Evolutionary conservation across 768 basidiomycete species (phyloP).

Genomic region (Suillus clintonianus): DNA sequence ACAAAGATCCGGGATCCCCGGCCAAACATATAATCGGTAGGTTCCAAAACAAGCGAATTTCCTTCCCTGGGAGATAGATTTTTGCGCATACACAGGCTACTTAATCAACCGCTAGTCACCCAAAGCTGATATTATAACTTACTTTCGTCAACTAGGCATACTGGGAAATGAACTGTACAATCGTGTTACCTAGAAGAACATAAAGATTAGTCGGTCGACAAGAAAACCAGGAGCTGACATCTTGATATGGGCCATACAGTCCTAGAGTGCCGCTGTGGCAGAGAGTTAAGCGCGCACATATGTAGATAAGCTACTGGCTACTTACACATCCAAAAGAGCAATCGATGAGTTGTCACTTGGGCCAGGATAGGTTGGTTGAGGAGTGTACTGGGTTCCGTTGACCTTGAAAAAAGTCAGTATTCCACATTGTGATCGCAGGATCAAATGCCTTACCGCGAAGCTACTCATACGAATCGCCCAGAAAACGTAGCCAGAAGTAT

Average conservation of each 20-base stretch:
- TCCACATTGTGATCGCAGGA: background rate
- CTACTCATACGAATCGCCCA: slow-evolving; percentile 68
- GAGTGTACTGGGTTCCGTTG: slow-evolving; percentile 52
- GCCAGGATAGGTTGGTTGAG: slow-evolving; percentile 65
- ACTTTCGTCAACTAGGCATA: slow-evolving; percentile 68
- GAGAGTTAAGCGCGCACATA: slow-evolving; percentile 3
- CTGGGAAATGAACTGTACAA: slow-evolving; percentile 61
- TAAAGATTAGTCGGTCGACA: slow-evolving; percentile 1
- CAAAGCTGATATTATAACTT: slow-evolving; percentile 48
- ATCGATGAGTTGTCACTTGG: slow-evolving; percentile 56
- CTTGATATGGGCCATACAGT: slow-evolving; percentile 76
- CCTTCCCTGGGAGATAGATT: slow-evolving; percentile 19
- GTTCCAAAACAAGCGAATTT: slow-evolving; percentile 58
- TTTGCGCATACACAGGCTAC: background rate
- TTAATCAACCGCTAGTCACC: slow-evolving; percentile 41
- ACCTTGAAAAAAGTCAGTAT: slow-evolving; percentile 41
- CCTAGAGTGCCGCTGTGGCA: slow-evolving; percentile 62
- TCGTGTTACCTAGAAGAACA: slow-evolving; percentile 56
- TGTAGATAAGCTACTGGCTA: slow-evolving; percentile 8
- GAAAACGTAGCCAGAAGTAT: slow-evolving; percentile 69
- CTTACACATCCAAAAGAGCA: slow-evolving; percentile 75
- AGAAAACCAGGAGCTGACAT: slow-evolving; percentile 44
- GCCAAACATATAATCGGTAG: slow-evolving; percentile 78
- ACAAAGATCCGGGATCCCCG: slow-evolving; percentile 67
- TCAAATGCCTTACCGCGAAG: slow-evolving; percentile 48